Evolutionary conservation across 495 filamentous ascomycete species (phyloP), one percentile per base, ranked within the genome.

Genomic region (Astrothelium macrocarpum): DNA sequence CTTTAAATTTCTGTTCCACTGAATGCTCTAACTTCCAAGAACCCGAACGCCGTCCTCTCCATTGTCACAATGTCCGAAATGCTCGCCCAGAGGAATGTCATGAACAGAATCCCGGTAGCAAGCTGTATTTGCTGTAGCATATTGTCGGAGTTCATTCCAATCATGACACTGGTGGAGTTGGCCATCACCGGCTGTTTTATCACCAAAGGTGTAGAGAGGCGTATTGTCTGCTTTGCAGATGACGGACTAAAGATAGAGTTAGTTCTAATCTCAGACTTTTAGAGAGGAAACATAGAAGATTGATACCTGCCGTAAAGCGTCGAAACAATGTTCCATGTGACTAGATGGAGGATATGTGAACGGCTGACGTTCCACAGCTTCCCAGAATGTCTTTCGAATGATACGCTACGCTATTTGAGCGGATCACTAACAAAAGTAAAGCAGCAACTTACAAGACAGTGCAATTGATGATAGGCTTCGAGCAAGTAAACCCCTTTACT

Each of bases 401-500:
- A 20, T 56, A 4, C 20, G 25, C 49, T 56, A 16, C 25, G 25
- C 25, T 29, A 26, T 59, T 66, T 68, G 18, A 26, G 45, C 53
- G 61, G 42, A 23, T 2, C 14, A n/a, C n/a, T 32, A 2, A 16
- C 29, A 10, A 56, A 49, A 10, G 18, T 56, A 7, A 10, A 1
- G 25, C 20, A 29, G 49, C 25, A 25, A 42, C 49, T 42, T 43
- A 69, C 67, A 25, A 71, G 53, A 61, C 69, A 71, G 62, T 71
- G 69, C 14, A 71, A 32, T 26, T 69, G 69, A 61, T 71, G 69
- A 62, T 71, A 71, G 18, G 69, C 69, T 49, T 69, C 69, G 5
- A 71, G 25, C 12, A 67, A 23, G 49, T 71, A 71, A 14, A 71
- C 60, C 9, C 62, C 67, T 53, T 69, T 69, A 4, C 25, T 29